A percentile compares a stretch with the other conserved stretches of the same genome.
These are phyloP conservation scores for Cryptomeria japonica DNA, from an alignment of 75 land plant species.

Conservation along the genomic window DNA sequence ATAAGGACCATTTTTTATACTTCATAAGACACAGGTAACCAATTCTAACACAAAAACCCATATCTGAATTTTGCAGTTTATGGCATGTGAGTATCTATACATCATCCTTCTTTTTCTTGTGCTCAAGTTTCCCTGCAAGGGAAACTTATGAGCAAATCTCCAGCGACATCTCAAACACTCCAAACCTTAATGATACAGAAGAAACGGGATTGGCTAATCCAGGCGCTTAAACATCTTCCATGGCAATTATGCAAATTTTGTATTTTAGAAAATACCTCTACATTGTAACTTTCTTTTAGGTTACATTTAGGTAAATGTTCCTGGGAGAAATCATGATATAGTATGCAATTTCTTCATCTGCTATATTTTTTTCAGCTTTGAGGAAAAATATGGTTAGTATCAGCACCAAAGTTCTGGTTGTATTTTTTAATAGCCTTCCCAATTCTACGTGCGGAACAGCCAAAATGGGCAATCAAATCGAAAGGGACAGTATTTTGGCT, in stretches of 20 bases:
- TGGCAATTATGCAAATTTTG: not conserved
- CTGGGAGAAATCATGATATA: not conserved
- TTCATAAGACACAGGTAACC: not conserved
- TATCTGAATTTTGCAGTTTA: slow-evolving; percentile 25
- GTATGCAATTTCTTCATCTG: not conserved
- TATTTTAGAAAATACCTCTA: not conserved
- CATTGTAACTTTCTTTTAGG: not conserved
- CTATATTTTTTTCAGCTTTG: not conserved
- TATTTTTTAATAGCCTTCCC: not conserved
- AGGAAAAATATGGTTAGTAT: not conserved
- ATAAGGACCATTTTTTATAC: not conserved
- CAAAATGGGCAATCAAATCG: not conserved
- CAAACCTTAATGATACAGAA: not conserved
- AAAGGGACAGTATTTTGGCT: not conserved
- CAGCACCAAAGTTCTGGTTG: not conserved
- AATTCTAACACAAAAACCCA: slow-evolving; percentile 10
- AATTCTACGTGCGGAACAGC: not conserved
- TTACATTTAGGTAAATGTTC: not conserved
- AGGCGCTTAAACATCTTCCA: not conserved
- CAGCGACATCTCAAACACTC: not conserved
- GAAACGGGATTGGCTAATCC: not conserved
- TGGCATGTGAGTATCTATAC: slow-evolving; percentile 68
- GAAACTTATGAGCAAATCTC: slow-evolving; percentile 4
- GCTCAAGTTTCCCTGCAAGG: slow-evolving; percentile 22
- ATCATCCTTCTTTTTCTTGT: slow-evolving; percentile 70